Evolutionary conservation across 129 eudicot genomes (phyloP).

Genomic region (Flaveria brownii): DNA sequence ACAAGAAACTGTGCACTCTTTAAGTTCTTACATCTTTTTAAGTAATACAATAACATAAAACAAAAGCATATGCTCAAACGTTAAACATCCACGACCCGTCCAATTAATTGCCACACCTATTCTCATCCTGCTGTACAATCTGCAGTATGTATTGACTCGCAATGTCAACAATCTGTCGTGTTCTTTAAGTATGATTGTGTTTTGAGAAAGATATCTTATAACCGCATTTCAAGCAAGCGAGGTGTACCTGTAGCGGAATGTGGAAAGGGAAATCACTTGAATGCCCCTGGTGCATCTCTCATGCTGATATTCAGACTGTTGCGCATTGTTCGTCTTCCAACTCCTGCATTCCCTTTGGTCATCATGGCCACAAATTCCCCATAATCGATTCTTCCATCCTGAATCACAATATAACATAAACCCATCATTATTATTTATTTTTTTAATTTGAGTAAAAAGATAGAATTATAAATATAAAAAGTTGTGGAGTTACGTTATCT

Average conservation of each 20-base stretch:
- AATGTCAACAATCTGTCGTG: neutral
- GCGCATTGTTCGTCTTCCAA: conserved; percentile 97
- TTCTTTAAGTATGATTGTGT: too few species aligned
- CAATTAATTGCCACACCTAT: conserved; percentile 29
- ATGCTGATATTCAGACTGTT: conserved; percentile 88
- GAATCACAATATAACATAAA: conserved; percentile 19
- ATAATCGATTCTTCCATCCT: conserved; percentile 82
- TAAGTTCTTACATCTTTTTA: conserved; percentile 36
- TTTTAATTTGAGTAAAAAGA: neutral
- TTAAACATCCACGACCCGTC: conserved; percentile 22
- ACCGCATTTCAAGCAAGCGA: neutral
- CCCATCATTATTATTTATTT: neutral
- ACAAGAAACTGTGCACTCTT: conserved; percentile 42
- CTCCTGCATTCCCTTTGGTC: conserved; percentile 89
- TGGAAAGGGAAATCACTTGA: conserved; percentile 29
- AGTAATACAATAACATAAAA: conserved; percentile 38
- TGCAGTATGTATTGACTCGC: conserved; percentile 15
- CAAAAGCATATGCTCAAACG: conserved; percentile 24
- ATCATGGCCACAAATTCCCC: conserved; percentile 98
- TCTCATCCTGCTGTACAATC: conserved; percentile 50
- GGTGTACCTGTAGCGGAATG: conserved; percentile 23
- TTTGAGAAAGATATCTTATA: too few species aligned
- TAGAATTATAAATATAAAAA: neutral
- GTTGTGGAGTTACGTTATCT: conserved; percentile 63
- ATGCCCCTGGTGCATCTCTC: conserved; percentile 70